Evolutionary conservation across 768 basidiomycete genomes (phyloP), one percentile per base, ranked within the genome.

Genomic region (Pholiota molesta): DNA sequence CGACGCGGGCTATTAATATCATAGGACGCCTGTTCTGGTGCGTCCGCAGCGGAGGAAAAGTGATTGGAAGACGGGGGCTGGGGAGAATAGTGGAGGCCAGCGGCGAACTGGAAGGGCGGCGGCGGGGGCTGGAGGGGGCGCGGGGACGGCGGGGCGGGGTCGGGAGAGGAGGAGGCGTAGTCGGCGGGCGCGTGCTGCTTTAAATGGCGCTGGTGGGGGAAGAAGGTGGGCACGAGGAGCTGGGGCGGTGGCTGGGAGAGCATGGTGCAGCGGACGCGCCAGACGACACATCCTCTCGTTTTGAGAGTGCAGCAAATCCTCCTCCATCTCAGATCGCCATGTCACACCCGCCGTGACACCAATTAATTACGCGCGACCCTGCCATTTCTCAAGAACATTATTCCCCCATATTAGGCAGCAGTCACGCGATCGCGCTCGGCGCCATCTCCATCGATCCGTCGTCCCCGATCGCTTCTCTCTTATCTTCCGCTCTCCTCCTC

Each of bases 1-100:
- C 63, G 59, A 57, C 68, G 60, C 55, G 57, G 55, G 66, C 66
- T 69, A 73, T 70, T 71, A 72, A 73, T 70, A 67, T 69, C 61
- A 52, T 67, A 73, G 52, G 61, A 61, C 40, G 57, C 57, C 26
- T 67, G 65, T 45, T 71, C 42, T 55, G 64, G 62, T 57, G 62
- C 57, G 73, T 55, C 62, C 59, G 60, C 52, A 21, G 58, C 55
- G 59, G 57, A 54, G 52, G 55, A 35, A 58, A 56, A 57, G 21
- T 54, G 51, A 33, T 61, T 53, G 56, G 65, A 67, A 19, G 55
- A 28, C 42, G 26, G 68, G 67, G 54, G 55, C 16, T n/a, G 42
- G 19, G 17, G 42, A 19, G 19, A n/a, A 8, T 44, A 17, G 42
- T 19, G n/a, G n/a, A n/a, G 19, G n/a, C n/a, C 42, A 21, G 42